Conservation (phyloP, 2,329 filamentous ascomycete species). For the Leptographium lundbergii region DNA sequence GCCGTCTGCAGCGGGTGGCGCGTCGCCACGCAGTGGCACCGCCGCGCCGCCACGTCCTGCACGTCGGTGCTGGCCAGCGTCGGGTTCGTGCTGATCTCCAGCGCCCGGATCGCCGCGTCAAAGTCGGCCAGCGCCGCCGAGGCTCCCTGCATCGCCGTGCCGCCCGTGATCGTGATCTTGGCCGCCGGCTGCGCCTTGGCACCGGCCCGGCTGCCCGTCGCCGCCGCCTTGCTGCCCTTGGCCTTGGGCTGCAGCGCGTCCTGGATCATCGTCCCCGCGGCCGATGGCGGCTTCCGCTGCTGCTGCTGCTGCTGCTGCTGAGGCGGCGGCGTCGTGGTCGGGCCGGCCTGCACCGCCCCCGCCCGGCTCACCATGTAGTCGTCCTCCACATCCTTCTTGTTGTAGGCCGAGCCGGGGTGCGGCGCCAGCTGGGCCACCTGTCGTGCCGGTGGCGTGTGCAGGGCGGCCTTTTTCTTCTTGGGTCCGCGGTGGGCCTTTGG, state of each 20-base stretch:
- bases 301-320: conserved; percentile 3
- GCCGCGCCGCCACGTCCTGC: conserved; percentile 43
- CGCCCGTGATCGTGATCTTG: conserved; percentile 55
- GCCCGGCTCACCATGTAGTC: conserved; percentile 56
- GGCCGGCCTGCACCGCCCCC: not conserved
- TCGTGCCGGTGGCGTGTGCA: conserved; percentile 53
- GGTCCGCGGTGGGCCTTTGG: conserved; percentile 35
- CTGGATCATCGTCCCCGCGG: conserved; percentile 68
- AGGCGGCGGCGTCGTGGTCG: conserved; percentile 31
- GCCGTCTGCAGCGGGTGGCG: conserved; percentile 81
- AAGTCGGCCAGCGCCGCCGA: conserved; percentile 60
- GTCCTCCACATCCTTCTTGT: conserved; percentile 55
- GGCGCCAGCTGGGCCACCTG: conserved; percentile 52
- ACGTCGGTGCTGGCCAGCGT: conserved; percentile 32
- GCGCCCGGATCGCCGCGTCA: conserved; percentile 70
- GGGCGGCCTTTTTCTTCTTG: conserved; percentile 46
- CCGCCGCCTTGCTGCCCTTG: conserved; percentile 33
- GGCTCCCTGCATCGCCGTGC: conserved; percentile 69
- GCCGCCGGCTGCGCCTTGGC: conserved; percentile 19
- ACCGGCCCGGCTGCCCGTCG: not conserved
- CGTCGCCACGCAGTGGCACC: conserved; percentile 79
- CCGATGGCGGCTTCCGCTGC: conserved; percentile 38
- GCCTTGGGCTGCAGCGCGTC: conserved; percentile 46
- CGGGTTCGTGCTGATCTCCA: conserved; percentile 89
- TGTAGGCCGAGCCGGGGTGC: conserved; percentile 54